phyloP scores from a whole-genome alignment of 306 rosid genomes.

The Prunus padus region DNA sequence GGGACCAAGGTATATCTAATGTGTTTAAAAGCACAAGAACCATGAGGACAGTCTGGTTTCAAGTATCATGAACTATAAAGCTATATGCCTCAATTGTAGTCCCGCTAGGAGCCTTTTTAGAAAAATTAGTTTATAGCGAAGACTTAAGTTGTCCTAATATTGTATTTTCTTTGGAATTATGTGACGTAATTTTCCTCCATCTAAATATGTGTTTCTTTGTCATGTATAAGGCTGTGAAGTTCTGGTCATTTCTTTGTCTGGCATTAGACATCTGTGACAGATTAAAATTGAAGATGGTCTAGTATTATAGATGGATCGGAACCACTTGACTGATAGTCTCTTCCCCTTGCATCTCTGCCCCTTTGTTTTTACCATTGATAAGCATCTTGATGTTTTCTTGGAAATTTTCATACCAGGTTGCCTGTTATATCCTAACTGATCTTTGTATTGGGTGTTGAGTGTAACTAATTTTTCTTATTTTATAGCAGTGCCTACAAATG shows the following conservation, averaged over 20 bases:
- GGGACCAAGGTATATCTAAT: background rate
- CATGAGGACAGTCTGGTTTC: background rate
- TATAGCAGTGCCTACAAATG: conserved; percentile 64
- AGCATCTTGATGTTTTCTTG: background rate
- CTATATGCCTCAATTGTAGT: conserved; percentile 9
- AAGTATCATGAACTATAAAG: background rate
- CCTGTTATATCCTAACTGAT: conserved; percentile 4
- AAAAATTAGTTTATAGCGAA: conserved; percentile 2
- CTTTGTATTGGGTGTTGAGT: conserved; percentile 24
- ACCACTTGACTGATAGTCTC: background rate
- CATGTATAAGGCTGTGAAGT: background rate
- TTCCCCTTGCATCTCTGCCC: background rate
- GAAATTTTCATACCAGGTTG: background rate
- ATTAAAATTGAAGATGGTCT: background rate
- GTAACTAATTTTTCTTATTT: conserved; percentile 25
- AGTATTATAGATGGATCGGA: background rate
- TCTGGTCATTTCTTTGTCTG: background rate
- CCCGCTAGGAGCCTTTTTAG: background rate
- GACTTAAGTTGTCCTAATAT: background rate
- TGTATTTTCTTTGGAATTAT: background rate
- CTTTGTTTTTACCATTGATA: background rate
- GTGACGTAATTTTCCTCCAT: background rate
- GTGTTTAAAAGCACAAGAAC: background rate
- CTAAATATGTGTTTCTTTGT: background rate
- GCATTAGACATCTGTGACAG: background rate